Percentiles rank a stretch among this genome's conserved stretches.
Conservation (phyloP, 768 basidiomycete genomes). For the Pleurotus platypus region DNA sequence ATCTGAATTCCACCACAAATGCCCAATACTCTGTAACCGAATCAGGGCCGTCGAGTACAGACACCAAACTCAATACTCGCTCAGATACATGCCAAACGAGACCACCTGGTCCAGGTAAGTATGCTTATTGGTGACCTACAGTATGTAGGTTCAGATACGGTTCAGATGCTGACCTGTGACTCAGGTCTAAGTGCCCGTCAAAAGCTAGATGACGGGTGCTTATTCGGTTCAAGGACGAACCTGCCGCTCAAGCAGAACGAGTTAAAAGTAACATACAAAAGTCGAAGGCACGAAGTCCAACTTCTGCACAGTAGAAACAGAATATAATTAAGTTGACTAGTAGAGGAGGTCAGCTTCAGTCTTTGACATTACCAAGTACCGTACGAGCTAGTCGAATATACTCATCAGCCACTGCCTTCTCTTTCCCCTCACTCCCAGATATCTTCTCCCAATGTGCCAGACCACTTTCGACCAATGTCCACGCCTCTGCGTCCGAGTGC, state of each 20-base stretch:
- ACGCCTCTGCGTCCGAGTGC: constrained; percentile 77
- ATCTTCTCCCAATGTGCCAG: constrained; percentile 77
- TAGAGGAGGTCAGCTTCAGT: constrained; percentile 1
- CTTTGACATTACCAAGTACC: constrained; percentile 50
- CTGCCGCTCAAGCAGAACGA: no score
- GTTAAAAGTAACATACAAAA: no score
- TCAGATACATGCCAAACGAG: no score
- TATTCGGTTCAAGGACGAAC: no score
- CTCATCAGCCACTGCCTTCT: constrained; percentile 44
- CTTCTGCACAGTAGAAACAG: neutral
- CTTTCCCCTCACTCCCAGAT: constrained; percentile 52
- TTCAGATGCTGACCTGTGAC: no score
- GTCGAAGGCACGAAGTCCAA: neutral
- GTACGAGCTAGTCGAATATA: constrained; percentile 65
- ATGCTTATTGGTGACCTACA: no score
- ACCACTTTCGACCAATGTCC: constrained; percentile 77
- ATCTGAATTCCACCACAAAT: neutral
- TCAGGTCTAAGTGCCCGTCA: no score
- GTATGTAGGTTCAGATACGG: no score
- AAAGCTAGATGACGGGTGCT: no score
- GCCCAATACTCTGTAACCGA: neutral
- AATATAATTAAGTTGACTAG: neutral
- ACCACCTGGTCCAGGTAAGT: no score
- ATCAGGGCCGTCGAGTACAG: neutral
- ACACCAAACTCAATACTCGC: no score